A percentile compares a stretch with the other conserved stretches of the same genome.
Conservation (phyloP, 352 stramenopile genomes). For the Globisporangium apiculatum region DNA sequence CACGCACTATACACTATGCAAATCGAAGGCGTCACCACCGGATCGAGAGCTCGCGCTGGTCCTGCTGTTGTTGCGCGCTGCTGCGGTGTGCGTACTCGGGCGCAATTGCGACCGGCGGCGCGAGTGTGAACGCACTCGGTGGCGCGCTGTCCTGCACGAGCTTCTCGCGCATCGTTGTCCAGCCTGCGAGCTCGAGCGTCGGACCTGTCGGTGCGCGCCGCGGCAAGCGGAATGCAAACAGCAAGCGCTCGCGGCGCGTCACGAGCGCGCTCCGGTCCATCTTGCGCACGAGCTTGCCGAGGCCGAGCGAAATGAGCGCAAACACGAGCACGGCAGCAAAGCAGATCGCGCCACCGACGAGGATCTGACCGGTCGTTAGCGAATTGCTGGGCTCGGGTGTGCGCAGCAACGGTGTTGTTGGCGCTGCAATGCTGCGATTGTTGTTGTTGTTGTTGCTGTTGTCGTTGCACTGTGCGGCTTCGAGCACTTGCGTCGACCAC, state of each 20-base stretch:
- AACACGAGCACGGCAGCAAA: slow-evolving; percentile 5
- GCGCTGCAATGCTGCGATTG: not conserved
- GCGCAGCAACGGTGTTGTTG: not conserved
- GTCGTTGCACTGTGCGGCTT: not conserved
- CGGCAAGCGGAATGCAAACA: not conserved
- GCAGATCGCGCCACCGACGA: slow-evolving; percentile 3
- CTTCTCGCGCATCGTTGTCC: slow-evolving; percentile 14
- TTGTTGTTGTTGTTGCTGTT: not conserved
- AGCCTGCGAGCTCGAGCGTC: slow-evolving; percentile 10
- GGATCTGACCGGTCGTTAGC: not conserved
- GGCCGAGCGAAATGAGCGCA: slow-evolving; percentile 7
- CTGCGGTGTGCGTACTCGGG: not conserved
- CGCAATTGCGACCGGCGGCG: not conserved
- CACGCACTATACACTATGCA: too few species aligned
- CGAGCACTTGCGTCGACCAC: slow-evolving; percentile 6
- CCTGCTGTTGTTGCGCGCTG: not conserved
- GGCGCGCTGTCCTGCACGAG: slow-evolving; percentile 3
- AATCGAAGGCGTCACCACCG: not conserved
- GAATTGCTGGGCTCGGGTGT: too few species aligned
- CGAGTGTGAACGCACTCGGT: not conserved
- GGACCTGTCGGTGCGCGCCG: slow-evolving; percentile 8
- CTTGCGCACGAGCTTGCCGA: slow-evolving; percentile 15
- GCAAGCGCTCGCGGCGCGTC: not conserved
- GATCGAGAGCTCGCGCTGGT: slow-evolving; percentile 5
- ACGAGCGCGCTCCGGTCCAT: slow-evolving; percentile 3